Evolutionary conservation across 75 land plant genomes (phyloP).

Genomic region (Sequoia sempervirens): DNA sequence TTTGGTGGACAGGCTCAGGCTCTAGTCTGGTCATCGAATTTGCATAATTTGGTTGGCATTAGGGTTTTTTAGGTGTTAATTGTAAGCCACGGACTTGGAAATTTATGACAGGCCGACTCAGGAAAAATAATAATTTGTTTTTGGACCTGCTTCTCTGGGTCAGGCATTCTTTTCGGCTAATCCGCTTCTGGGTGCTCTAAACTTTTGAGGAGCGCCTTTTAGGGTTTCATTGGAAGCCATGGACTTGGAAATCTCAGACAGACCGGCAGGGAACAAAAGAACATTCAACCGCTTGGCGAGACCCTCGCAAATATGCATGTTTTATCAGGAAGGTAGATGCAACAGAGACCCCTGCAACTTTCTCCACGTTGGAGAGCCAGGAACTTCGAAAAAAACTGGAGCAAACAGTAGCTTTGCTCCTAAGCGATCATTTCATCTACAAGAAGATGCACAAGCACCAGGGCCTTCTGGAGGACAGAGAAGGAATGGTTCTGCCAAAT

Average conservation of each 20-base stretch:
- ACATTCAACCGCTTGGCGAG: conserved; percentile 10
- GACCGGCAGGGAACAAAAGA: conserved; percentile 13
- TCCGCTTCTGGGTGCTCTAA: background rate
- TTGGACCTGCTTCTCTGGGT: background rate
- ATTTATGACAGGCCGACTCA: background rate
- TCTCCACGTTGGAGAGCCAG: conserved; percentile 50
- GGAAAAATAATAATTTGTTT: background rate
- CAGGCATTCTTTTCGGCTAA: background rate
- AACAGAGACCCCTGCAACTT: conserved; percentile 62
- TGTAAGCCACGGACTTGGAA: background rate
- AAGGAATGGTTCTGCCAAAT: conserved; percentile 19
- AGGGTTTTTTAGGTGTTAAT: background rate
- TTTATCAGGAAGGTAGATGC: conserved; percentile 80
- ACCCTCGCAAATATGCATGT: conserved; percentile 47
- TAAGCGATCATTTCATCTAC: background rate
- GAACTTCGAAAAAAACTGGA: background rate
- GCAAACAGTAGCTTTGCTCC: conserved; percentile 2
- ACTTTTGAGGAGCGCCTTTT: background rate
- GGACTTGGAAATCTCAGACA: conserved; percentile 21
- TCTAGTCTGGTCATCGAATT: background rate
- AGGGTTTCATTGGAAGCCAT: conserved; percentile 1
- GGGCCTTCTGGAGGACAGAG: conserved; percentile 7
- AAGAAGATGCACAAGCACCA: conserved; percentile 7
- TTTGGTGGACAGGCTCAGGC: background rate
- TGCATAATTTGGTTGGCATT: background rate